A percentile compares a stretch with the other conserved stretches of the same genome.
Conservation (phyloP, 768 basidiomycete species). For the Lactarius indigo region DNA sequence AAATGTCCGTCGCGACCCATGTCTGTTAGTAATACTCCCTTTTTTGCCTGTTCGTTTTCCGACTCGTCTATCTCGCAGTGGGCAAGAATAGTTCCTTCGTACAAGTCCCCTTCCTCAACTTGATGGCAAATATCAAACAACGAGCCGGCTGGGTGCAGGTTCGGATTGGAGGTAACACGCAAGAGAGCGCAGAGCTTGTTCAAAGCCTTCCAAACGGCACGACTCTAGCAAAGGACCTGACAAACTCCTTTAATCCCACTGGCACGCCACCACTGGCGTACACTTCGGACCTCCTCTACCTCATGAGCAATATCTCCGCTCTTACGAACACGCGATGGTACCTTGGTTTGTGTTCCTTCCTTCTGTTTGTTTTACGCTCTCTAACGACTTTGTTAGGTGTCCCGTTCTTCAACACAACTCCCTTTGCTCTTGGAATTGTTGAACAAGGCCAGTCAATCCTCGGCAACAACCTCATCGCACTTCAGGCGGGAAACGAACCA, state of each 20-base stretch:
- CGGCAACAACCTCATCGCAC: constrained; percentile 60
- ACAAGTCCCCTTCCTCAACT: constrained; percentile 69
- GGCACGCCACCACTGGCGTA: constrained; percentile 65
- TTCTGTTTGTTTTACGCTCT: neutral
- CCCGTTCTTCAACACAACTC: constrained; percentile 62
- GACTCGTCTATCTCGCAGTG: constrained; percentile 35
- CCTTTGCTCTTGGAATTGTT: constrained; percentile 53
- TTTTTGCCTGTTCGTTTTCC: neutral
- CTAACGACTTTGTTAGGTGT: constrained; percentile 34
- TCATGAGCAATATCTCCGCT: constrained; percentile 55
- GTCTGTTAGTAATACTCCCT: constrained; percentile 46
- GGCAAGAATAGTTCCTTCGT: constrained; percentile 53
- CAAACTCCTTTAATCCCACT: constrained; percentile 45
- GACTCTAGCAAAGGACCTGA: constrained; percentile 48
- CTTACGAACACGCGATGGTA: constrained; percentile 66
- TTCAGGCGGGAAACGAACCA: constrained; percentile 76
- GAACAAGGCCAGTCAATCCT: constrained; percentile 58
- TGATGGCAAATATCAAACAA: constrained; percentile 66
- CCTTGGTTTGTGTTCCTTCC: constrained; percentile 37
- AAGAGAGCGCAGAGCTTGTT: constrained; percentile 58
- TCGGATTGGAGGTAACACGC: constrained; percentile 80
- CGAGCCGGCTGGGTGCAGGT: constrained; percentile 59
- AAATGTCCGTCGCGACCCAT: constrained; percentile 68
- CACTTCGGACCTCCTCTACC: constrained; percentile 62
- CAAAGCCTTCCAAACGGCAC: constrained; percentile 44